A percentile compares a stretch with the other conserved stretches of the same genome.
Evolutionary conservation across 1,284 basidiomycete genomes (phyloP).

Genomic region (Cutaneotrichosporon sp.): DNA sequence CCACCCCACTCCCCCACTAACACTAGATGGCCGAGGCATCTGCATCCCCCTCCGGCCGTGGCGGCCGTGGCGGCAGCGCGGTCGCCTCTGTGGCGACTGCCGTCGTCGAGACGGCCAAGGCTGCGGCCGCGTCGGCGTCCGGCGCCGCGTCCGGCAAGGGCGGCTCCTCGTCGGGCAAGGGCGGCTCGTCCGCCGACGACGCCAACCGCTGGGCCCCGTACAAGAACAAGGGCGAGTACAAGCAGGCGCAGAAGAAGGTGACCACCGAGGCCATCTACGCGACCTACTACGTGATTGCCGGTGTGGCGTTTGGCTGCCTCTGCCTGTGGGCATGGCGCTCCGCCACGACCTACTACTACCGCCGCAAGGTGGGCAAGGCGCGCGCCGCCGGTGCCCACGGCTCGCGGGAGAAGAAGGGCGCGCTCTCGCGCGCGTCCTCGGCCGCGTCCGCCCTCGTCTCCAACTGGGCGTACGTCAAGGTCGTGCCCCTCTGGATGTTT

Average conservation of each 20-base stretch:
- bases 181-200: not conserved
- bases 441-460: slow-evolving; percentile 8
- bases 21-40: not conserved
- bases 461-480: slow-evolving; percentile 24
- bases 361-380: slow-evolving; percentile 10
- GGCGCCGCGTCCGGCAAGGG: not conserved
- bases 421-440: not conserved
- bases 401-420: not conserved
- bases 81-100: not conserved
- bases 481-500: slow-evolving; percentile 24
- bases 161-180: not conserved
- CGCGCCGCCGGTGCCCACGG: slow-evolving; percentile 6
- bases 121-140: not conserved
- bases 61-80: not conserved
- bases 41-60: not conserved
- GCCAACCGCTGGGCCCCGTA: not conserved
- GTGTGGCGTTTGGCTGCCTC: slow-evolving; percentile 13
- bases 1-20: not conserved
- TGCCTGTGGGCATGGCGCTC: slow-evolving; percentile 11
- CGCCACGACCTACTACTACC: slow-evolving; percentile 9
- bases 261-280: slow-evolving; percentile 12
- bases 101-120: slow-evolving; percentile 7
- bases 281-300: slow-evolving; percentile 18
- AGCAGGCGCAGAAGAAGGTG: slow-evolving; percentile 5
- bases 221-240: slow-evolving; percentile 8